Conservation (phyloP, 1,139 yeast genomes). For the Geotrichum carabidarum region DNA sequence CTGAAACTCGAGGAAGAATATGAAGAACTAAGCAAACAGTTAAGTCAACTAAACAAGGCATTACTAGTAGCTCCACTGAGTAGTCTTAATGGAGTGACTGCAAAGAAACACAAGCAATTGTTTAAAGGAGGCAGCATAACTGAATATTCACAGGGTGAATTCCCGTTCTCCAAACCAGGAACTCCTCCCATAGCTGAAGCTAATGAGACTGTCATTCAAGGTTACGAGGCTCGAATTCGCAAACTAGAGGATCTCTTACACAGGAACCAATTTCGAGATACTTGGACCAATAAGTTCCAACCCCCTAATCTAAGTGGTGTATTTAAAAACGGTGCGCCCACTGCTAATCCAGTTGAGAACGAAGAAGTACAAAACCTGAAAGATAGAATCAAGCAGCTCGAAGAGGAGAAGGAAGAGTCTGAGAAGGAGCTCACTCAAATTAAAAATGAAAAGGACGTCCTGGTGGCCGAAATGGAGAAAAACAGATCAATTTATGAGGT, state of each 20-base stretch:
- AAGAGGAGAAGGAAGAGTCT: slow-evolving; percentile 26
- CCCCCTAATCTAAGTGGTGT: slow-evolving; percentile 1
- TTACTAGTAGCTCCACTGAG: background rate
- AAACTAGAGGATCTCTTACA: slow-evolving; percentile 39
- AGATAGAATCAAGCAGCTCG: slow-evolving; percentile 25
- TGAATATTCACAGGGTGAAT: slow-evolving; percentile 13
- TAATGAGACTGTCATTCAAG: slow-evolving; percentile 23
- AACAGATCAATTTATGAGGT: slow-evolving; percentile 24
- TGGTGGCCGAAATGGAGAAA: slow-evolving; percentile 26
- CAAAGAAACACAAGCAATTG: slow-evolving; percentile 8
- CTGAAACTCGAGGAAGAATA: slow-evolving; percentile 11
- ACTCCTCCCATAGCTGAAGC: background rate
- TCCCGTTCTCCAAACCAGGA: background rate
- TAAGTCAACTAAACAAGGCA: slow-evolving; percentile 2
- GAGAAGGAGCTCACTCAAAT: slow-evolving; percentile 31
- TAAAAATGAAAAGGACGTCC: slow-evolving; percentile 31
- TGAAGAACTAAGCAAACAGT: slow-evolving; percentile 14
- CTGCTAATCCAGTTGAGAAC: background rate
- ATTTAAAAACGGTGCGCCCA: slow-evolving; percentile 2
- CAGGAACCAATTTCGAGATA: slow-evolving; percentile 32
- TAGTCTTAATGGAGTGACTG: background rate
- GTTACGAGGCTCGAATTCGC: slow-evolving; percentile 38
- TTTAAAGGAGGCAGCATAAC: slow-evolving; percentile 20
- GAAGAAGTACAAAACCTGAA: slow-evolving; percentile 17
- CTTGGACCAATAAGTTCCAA: slow-evolving; percentile 18